Evolutionary conservation across 176 grass and related monocot genomes (phyloP).

Genomic region (Dendrocalamus sinicus): DNA sequence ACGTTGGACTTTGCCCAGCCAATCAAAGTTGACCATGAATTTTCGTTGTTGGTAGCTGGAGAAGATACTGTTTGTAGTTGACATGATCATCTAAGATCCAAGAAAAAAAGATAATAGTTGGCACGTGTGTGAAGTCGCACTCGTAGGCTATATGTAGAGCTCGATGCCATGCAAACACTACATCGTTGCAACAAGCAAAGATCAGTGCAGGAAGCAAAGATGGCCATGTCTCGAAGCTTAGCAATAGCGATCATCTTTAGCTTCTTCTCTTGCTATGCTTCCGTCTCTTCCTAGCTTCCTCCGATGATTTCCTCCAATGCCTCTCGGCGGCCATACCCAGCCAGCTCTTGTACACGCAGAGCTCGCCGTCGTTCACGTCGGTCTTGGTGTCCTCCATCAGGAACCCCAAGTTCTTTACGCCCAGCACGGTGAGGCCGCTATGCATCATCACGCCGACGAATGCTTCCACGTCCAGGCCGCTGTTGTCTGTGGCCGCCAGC

Average conservation of each 20-base stretch:
- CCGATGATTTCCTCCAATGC: slow-evolving; percentile 53
- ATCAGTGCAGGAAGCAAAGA: neutral
- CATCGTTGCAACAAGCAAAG: neutral
- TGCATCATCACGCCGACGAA: slow-evolving; percentile 60
- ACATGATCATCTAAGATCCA: no score
- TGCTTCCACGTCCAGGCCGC: slow-evolving; percentile 58
- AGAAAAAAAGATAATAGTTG: neutral
- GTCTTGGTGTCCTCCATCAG: slow-evolving; percentile 58
- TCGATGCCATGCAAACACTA: neutral
- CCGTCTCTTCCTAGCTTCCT: slow-evolving; percentile 32
- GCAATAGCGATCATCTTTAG: neutral
- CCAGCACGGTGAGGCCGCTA: slow-evolving; percentile 42
- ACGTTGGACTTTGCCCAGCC: neutral
- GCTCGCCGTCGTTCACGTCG: slow-evolving; percentile 43
- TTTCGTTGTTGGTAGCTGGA: slow-evolving; percentile 3
- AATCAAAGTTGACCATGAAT: slow-evolving; percentile 8
- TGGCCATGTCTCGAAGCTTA: slow-evolving; percentile 20
- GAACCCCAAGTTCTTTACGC: slow-evolving; percentile 63
- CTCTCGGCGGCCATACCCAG: slow-evolving; percentile 33
- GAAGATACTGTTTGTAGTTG: neutral
- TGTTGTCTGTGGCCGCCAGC: slow-evolving; percentile 48
- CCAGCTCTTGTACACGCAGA: slow-evolving; percentile 48
- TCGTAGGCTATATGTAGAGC: slow-evolving; percentile 1
- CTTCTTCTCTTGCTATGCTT: neutral
- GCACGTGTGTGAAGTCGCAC: neutral